A percentile compares a stretch with the other conserved stretches of the same genome.
Evolutionary conservation across 257 asterid genomes (phyloP).

Genomic region (Plantago elongata): DNA sequence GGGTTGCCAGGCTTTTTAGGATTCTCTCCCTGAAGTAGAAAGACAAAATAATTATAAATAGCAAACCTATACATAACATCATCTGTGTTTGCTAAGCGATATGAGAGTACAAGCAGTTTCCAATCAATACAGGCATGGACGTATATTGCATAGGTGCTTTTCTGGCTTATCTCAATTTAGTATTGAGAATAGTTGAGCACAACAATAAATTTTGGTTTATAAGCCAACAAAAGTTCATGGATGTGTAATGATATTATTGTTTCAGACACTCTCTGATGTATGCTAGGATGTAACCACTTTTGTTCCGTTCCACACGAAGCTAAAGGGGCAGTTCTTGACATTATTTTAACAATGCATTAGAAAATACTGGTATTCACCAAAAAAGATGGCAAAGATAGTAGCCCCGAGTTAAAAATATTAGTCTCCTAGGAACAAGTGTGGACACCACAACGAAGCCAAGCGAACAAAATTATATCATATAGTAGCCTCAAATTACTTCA

Average conservation of each 20-base stretch:
- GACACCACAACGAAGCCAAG: constrained; percentile 5
- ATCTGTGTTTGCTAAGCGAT: not conserved
- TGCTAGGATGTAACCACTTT: not conserved
- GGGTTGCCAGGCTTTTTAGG: constrained; percentile 94
- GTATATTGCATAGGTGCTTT: not conserved
- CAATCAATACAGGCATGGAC: too few relatives aligned
- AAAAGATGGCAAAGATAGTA: not conserved
- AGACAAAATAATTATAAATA: constrained; percentile 3
- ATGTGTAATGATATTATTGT: not conserved
- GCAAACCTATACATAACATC: not conserved
- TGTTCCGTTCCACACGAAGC: not conserved
- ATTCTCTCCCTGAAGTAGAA: constrained; percentile 66
- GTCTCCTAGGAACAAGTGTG: not conserved
- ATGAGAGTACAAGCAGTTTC: too few relatives aligned
- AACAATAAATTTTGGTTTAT: not conserved
- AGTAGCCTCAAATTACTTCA: not conserved
- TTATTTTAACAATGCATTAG: not conserved
- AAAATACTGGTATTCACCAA: not conserved
- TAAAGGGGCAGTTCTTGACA: not conserved
- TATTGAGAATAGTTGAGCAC: not conserved
- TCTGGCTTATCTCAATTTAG: not conserved
- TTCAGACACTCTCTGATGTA: not conserved
- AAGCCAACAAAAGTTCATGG: not conserved
- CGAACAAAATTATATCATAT: not conserved
- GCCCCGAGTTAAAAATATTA: not conserved